Conservation (phyloP, 169 alveolate species). For the Plasmodium berghei region DNA sequence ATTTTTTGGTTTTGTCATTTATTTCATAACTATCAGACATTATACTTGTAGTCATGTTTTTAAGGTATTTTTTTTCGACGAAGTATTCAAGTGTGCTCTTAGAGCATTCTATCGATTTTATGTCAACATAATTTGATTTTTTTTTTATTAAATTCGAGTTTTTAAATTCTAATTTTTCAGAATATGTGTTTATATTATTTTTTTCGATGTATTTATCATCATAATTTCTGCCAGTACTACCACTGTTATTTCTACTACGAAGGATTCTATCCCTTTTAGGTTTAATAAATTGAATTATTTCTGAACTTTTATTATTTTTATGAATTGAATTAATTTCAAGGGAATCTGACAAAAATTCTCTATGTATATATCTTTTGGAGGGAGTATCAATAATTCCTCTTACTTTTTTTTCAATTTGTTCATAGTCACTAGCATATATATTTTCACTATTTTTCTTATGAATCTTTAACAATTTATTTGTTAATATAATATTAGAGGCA, state of each 20-base stretch:
- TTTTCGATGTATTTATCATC: background rate
- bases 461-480: background rate
- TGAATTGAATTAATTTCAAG: background rate
- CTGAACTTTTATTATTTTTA: too few species aligned
- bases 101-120: conserved; percentile 25
- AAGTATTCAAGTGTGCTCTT: conserved; percentile 45
- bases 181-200: background rate
- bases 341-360: background rate
- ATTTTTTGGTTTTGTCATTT: background rate
- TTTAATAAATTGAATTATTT: too few species aligned
- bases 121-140: conserved; percentile 40
- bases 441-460: background rate
- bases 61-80: conserved; percentile 24
- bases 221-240: background rate
- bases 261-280: too few species aligned
- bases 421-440: background rate
- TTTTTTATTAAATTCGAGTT: background rate
- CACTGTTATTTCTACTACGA: background rate
- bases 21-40: conserved; percentile 3
- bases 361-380: background rate
- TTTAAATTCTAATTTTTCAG: conserved; percentile 1
- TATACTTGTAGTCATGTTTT: conserved; percentile 9
- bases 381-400: background rate
- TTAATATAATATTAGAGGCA: background rate
- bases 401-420: background rate